Evolutionary conservation across 2,329 filamentous ascomycete species (phyloP), one percentile per base, ranked within the genome.

Genomic region (Aspergillus fumigatus): DNA sequence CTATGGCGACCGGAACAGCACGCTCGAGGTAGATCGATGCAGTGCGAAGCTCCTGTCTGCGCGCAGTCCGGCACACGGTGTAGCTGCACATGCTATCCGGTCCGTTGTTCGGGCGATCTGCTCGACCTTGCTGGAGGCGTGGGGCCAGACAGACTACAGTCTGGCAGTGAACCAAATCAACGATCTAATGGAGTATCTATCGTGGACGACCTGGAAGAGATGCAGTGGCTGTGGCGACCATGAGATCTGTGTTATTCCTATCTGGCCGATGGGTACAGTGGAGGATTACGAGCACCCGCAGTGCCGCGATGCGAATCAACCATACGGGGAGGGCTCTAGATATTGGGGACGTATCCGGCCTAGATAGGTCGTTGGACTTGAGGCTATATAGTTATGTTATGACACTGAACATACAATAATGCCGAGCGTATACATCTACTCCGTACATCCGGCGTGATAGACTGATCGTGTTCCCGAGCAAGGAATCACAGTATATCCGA

Each of bases 121-220:
- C 59, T 64, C 63, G 14, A 68, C 70, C 2, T 56, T 76, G 26
- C 55, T 67, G 9, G 56, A 59, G 3, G 65, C 66, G 4, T 59
- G 64, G 41, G 54, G 63, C 8, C 57, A 67, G 21, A 52, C 63
- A 0, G 59, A 62, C 10, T 61, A 69, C 11, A 53, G 52, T 1
- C 27, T 58, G 11, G 75, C 74, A 0, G 52, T 75, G 3, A 57
- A 65, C 2, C 61, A 64, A 1, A 59, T 82, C 17, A 62, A 70
- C 6, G 60, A 68, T 0, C 65, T 88, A 17, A 77, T 81, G 21
- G 59, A 70, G 1, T 80, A 80, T 55, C 73, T 88, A 2, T 75
- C 76, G 6, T 88, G 86, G 86, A 78, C 82, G 3, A 77, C 71
- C 0, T 88, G 84, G 84, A 85, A 83, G 62, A 75, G 79, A 51